These are phyloP conservation scores for cucumber (Cucumis sativus) DNA, from an alignment of 306 rosid species.

Conservation along the genomic window DNA sequence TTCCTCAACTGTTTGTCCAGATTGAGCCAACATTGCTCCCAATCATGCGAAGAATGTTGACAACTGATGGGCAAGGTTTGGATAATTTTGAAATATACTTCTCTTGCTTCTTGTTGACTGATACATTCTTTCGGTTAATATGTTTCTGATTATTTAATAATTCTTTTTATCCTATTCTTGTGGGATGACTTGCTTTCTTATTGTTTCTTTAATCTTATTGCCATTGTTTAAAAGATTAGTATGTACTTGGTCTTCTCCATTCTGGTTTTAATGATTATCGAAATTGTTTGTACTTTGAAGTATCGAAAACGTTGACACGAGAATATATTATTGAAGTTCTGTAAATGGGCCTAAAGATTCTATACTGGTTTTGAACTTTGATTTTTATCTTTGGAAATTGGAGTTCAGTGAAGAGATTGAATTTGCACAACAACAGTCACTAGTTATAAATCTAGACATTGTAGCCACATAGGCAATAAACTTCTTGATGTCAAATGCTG, in stretches of 20 bases:
- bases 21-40: conserved; percentile 88
- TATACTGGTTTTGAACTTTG: background rate
- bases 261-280: background rate
- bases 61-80: conserved; percentile 91
- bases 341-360: background rate
- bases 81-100: background rate
- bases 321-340: background rate
- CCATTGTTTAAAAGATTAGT: background rate
- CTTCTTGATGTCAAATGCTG: background rate
- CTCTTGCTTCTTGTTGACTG: background rate
- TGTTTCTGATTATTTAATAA: background rate
- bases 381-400: background rate
- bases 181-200: background rate
- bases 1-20: conserved; percentile 70
- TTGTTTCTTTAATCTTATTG: background rate
- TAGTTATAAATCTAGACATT: background rate
- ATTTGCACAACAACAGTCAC: background rate
- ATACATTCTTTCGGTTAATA: background rate
- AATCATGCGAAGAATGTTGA: conserved; percentile 80
- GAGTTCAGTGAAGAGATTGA: background rate
- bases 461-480: background rate
- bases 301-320: background rate
- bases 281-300: background rate
- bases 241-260: background rate
- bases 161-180: background rate